Base-by-base conservation (phyloP, 139 green algal genomes). In the Choricystis sp. region DNA sequence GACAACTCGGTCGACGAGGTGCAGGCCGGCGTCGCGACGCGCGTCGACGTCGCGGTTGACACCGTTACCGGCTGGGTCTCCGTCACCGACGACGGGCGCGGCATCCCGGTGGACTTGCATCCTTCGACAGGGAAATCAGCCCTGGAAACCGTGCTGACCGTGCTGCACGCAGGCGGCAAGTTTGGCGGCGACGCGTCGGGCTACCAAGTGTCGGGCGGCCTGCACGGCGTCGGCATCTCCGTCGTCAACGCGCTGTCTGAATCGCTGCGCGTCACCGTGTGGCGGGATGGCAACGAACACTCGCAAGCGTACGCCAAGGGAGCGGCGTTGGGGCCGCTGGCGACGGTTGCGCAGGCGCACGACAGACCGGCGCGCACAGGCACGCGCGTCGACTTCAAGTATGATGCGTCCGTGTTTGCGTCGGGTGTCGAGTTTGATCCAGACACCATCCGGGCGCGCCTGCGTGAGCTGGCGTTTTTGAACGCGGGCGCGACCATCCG, bases 151-250 rank as follows among this genome's bases (percentile, higher is more conserved):
- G 85, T 95, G 48, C 75, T 96, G 49, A 96, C 89, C 30, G 68
- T 74, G 29, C 84, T 98, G 65, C 94, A 99, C 73, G 93, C 94
- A 5, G 94, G 94, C 19, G 93, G 92, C 72, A 98, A 99, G 76
- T 99, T 99, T 76, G 93, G 92, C 1, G 83, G 85, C 3, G 78
- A 88, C 52, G 62, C 63, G 40, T 86, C 66, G 62, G 83, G 88
- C 3, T 95, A 95, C 78, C 69, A 56, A 22, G 85, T 96, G 9
- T 91, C 81, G 2, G 92, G 92, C 2, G 92, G 92, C 2, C 79
- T 98, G 65, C 92, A 98, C 69, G 92, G 92, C n/a, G 92, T 98
- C 23, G 92, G 92, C 56, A 68, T 97, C 22, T 89, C 74, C 20
- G 92, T 98, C 4, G 91, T 97, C 22, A 99, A 99, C 71, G 93